Conservation (phyloP, 2,329 filamentous ascomycete genomes). For the Daldinia eschscholtzii region DNA sequence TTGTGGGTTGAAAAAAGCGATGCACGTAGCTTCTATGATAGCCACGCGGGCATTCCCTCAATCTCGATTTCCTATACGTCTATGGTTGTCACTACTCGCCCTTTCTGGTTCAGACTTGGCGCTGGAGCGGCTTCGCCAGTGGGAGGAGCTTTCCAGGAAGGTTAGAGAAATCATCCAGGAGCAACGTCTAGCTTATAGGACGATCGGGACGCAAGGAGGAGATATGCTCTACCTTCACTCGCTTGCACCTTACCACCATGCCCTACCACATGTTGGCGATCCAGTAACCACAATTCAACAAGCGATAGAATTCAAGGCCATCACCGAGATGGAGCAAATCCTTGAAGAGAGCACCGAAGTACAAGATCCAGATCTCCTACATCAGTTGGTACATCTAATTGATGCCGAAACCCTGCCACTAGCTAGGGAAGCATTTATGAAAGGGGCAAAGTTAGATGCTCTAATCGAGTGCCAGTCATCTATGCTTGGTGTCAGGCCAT, state of each 20-base stretch:
- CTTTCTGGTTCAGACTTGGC: slow-evolving; percentile 5
- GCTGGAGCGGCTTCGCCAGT: not conserved
- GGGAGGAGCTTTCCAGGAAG: not conserved
- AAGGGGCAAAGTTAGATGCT: not conserved
- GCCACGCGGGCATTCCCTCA: not conserved
- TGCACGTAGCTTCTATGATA: not conserved
- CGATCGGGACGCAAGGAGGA: not conserved
- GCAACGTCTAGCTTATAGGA: not conserved
- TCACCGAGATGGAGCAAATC: not conserved
- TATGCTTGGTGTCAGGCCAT: not conserved
- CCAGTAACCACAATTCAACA: not conserved
- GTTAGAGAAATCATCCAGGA: not conserved
- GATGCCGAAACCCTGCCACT: not conserved
- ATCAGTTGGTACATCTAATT: not conserved
- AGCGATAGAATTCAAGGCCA: not conserved
- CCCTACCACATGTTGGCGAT: not conserved
- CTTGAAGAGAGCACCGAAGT: not conserved
- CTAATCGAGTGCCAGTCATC: not conserved
- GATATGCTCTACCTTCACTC: not conserved
- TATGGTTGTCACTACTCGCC: slow-evolving; percentile 1
- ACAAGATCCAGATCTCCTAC: not conserved
- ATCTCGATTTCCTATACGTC: slow-evolving; percentile 2
- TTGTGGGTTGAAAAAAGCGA: not conserved
- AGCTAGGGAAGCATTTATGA: not conserved
- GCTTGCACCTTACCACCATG: not conserved